phyloP scores from a whole-genome alignment of 345 rosid species.

The Gossypium rotundifolium region DNA sequence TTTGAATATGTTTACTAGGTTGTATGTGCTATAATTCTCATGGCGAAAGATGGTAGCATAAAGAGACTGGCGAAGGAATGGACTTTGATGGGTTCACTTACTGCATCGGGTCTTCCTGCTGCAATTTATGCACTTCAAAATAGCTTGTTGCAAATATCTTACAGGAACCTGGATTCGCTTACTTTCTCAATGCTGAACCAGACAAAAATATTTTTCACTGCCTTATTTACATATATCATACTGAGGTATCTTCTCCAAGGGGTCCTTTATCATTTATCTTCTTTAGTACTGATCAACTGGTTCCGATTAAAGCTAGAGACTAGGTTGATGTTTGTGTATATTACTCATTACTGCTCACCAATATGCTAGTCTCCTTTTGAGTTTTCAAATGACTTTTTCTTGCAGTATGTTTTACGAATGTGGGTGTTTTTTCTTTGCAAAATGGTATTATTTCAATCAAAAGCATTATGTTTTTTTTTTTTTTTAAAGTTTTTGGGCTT shows the following conservation, averaged over 20 bases:
- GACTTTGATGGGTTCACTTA: slow-evolving; percentile 79
- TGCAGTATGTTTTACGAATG: background rate
- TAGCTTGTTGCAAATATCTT: slow-evolving; percentile 95
- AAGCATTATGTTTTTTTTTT: too few species aligned
- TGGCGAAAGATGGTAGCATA: slow-evolving; percentile 75
- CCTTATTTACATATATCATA: slow-evolving; percentile 71
- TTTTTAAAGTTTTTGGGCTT: background rate
- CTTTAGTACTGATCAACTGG: background rate
- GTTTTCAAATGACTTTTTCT: background rate
- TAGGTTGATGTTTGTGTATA: background rate
- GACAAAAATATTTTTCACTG: slow-evolving; percentile 92
- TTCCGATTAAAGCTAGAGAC: background rate
- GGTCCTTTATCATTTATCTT: background rate
- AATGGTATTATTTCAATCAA: background rate
- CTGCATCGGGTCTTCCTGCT: slow-evolving; percentile 97
- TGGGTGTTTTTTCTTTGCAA: background rate
- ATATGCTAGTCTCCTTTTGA: background rate
- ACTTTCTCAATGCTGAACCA: slow-evolving; percentile 93
- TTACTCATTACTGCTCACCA: background rate
- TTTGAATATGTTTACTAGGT: slow-evolving; percentile 42
- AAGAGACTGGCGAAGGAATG: slow-evolving; percentile 57
- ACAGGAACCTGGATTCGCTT: slow-evolving; percentile 87
- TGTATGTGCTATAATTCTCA: slow-evolving; percentile 66
- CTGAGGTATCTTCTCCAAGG: slow-evolving; percentile 47
- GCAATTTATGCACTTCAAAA: slow-evolving; percentile 92